phyloP scores from a whole-genome alignment of 129 eudicot species.

The Centrapalus pauciflorus region DNA sequence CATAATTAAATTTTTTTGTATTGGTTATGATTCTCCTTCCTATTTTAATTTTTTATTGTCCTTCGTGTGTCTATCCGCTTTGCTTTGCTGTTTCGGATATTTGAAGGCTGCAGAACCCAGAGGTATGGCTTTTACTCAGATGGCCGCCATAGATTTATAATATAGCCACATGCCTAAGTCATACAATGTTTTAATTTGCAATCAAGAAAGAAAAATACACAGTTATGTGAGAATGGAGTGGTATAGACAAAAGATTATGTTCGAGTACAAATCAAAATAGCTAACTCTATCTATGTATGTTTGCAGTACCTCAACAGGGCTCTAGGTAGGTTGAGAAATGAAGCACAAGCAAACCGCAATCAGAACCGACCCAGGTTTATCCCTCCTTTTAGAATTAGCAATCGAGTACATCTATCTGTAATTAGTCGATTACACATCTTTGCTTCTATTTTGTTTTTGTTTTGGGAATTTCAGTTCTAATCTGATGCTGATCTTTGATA shows the following conservation, averaged over 20 bases:
- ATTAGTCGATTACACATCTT: not conserved
- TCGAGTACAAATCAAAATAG: not conserved
- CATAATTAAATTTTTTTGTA: not conserved
- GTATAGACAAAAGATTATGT: not conserved
- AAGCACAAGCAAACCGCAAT: constrained; percentile 41
- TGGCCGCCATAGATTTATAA: not conserved
- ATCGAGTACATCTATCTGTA: not conserved
- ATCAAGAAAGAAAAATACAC: not conserved
- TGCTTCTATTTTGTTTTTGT: not conserved
- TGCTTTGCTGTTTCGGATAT: not conserved
- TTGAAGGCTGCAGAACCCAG: constrained; percentile 70
- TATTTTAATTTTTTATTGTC: not conserved
- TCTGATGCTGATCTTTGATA: not conserved
- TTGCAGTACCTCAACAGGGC: constrained; percentile 55
- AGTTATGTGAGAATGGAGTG: constrained; percentile 8
- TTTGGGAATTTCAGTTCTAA: not conserved
- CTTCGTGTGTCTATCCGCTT: not conserved
- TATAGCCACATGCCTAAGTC: not conserved
- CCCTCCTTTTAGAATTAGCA: not conserved
- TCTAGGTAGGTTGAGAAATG: constrained; percentile 47
- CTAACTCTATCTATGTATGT: not conserved
- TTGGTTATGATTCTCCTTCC: constrained; percentile 4
- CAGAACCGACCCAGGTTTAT: constrained; percentile 41
- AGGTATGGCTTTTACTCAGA: constrained; percentile 31
- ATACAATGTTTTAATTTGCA: not conserved